Evolutionary conservation across 345 rosid species (phyloP), one percentile per base, ranked within the genome.

Genomic region (Eucalyptus sp.): DNA sequence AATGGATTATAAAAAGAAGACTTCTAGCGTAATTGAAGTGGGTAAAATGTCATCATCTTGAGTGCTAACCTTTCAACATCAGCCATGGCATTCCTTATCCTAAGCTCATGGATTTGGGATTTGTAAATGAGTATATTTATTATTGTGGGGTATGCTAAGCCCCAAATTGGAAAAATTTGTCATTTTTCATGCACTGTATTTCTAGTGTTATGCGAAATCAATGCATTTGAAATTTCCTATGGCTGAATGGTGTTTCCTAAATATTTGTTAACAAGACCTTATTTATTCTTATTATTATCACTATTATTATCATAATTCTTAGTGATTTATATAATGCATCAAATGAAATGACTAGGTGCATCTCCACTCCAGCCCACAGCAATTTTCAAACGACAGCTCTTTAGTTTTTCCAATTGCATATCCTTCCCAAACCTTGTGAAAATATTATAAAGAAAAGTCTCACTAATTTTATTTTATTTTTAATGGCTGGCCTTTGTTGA

Each of bases 181-280:
- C 5, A 71, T 3, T 37, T 71, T 10, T 5, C 8, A 71, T 37
- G 5, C 46, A 10, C 14, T 37, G 24, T 37, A 37, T 37, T 10
- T 71, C 46, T 18, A 37, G 27, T 10, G 10, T 5, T 37, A 37
- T 37, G 27, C 2, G 2, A 37, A 71, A 71, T 71, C 80, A 68
- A 71, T 37, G 27, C 83, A 37, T 37, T 37, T 5, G 5, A 71
- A 71, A 37, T 71, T 71, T 33, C 25, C 81, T 71, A 68, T 15
- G 0, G 13, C 6, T 17, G 3, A 68, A 16, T 5, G 0, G 44
- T 5, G 4, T 9, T 1, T 8, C 4, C 3, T 0, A 1, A 68
- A 33, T 1, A 16, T 9, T 33, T 33, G 7, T 17, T 71, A 33
- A 71, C 13, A 5, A 33, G 13, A 33, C 4, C 44, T 0, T 33